Conservation (phyloP, 176 grass and related monocot species). For the Triticum turgidum region DNA sequence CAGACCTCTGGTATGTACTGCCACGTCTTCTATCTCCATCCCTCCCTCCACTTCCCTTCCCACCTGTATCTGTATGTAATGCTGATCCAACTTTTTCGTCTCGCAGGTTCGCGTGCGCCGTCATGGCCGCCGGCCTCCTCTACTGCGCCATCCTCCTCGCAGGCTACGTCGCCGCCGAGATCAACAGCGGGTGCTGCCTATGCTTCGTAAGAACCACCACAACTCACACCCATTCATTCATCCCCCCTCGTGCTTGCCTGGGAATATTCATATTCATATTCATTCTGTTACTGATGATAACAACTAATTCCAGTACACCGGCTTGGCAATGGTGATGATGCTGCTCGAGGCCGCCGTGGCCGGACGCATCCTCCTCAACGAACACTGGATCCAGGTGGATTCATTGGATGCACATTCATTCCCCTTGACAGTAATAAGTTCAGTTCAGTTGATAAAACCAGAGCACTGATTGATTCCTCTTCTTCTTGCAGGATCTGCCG, state of each 20-base stretch:
- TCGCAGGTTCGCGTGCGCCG: slow-evolving; percentile 41
- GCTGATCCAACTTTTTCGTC: no score
- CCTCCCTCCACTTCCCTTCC: no score
- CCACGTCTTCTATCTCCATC: background rate
- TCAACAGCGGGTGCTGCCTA: slow-evolving; percentile 47
- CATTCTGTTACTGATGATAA: no score
- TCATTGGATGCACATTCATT: no score
- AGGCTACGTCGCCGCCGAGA: slow-evolving; percentile 58
- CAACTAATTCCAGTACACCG: slow-evolving; percentile 32
- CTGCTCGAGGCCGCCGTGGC: slow-evolving; percentile 49
- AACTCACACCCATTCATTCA: no score
- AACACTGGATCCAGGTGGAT: slow-evolving; percentile 69
- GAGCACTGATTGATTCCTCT: background rate
- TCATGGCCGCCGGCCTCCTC: slow-evolving; percentile 44
- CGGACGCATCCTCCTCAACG: slow-evolving; percentile 50
- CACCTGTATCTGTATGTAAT: no score
- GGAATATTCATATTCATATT: no score
- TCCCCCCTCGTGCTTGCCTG: background rate
- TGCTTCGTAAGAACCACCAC: background rate
- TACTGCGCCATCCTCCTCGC: slow-evolving; percentile 48
- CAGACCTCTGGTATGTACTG: slow-evolving; percentile 53
- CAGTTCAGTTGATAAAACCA: background rate
- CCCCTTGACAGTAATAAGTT: no score
- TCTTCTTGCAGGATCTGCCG: slow-evolving; percentile 60
- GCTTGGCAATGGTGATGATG: slow-evolving; percentile 36